Base-by-base conservation (phyloP, 1,139 yeast species). In the Taiozyma onychis region DNA sequence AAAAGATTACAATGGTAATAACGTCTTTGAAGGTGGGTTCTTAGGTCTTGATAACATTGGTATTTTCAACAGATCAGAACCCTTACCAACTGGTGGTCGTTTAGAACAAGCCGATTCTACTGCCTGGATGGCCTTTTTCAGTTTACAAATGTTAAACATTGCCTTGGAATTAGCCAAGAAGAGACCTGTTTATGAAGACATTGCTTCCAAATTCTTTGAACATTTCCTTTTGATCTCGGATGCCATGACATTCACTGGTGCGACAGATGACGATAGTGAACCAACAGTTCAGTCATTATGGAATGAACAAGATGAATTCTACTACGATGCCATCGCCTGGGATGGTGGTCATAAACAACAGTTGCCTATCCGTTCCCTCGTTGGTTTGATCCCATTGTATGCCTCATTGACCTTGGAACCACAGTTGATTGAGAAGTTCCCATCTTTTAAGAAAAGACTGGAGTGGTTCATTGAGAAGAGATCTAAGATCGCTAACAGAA, bases 91-190 rank as follows among this genome's bases (percentile, higher is more conserved):
- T 1, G 97, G 97, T 41, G 97, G 97, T 48, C 80, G 77, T 45
- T 75, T 91, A 58, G 96, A 90, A 67, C 98, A 91, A 69, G 97
- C 98, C 1, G 98, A 91, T 67, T 88, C 96, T 30, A 91, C 98
- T 8, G 97, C 97, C 43, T 91, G 98, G 98, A 88, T 91, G 96
- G 98, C 97, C 0, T 91, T 93, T 72, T 91, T 85, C 70, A 82
- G 88, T 41, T 74, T 91, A 59, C 95, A 88, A 66, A 90, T 91
- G 97, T 77, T 91, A 68, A 91, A 90, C 66, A 91, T 91, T 65
- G 95, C 98, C 0, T 77, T 91, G 59, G 98, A 91, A 68, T 77
- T 91, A 61, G 88, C 97, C 35, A 89, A 88, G 66, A 81, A 86
- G 47, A 83, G 90, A 58, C 84, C 90, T 0, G 95, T 88, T 24